Conservation (phyloP, 495 filamentous ascomycete genomes). For the Penicillium parvum region DNA sequence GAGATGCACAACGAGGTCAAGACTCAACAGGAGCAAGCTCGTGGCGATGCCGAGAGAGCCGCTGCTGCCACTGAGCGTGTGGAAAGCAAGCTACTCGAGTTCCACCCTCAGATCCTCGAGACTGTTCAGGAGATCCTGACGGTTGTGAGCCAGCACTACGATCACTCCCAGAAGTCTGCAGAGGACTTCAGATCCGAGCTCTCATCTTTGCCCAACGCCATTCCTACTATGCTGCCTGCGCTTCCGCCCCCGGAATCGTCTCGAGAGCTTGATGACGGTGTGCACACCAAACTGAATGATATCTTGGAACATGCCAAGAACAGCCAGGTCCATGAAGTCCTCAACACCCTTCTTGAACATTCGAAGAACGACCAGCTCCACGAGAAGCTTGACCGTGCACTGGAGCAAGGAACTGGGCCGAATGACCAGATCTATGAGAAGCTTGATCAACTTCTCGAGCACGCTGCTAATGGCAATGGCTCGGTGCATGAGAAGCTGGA, state of each 20-base stretch:
- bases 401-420: conserved; percentile 50
- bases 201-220: conserved; percentile 46
- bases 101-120: conserved; percentile 79
- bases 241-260: conserved; percentile 44
- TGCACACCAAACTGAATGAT: conserved; percentile 83
- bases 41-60: conserved; percentile 68
- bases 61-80: conserved; percentile 68
- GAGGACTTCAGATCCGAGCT: conserved; percentile 50
- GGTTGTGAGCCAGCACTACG: conserved; percentile 76
- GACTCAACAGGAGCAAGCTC: conserved; percentile 70
- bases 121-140: conserved; percentile 77
- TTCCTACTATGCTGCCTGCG: conserved; percentile 46
- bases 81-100: conserved; percentile 69
- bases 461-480: conserved; percentile 46
- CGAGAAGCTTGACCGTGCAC: conserved; percentile 49
- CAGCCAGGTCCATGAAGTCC: conserved; percentile 66
- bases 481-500: conserved; percentile 72
- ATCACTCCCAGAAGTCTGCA: conserved; percentile 52
- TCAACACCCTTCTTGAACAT: conserved; percentile 71
- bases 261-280: conserved; percentile 56
- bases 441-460: conserved; percentile 58
- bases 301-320: conserved; percentile 59
- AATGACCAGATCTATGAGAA: conserved; percentile 50
- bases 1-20: conserved; percentile 68
- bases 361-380: conserved; percentile 43